Evolutionary conservation across 441 rosid species (phyloP), one percentile per base, ranked within the genome.

Genomic region (Flueggea neowawraea): DNA sequence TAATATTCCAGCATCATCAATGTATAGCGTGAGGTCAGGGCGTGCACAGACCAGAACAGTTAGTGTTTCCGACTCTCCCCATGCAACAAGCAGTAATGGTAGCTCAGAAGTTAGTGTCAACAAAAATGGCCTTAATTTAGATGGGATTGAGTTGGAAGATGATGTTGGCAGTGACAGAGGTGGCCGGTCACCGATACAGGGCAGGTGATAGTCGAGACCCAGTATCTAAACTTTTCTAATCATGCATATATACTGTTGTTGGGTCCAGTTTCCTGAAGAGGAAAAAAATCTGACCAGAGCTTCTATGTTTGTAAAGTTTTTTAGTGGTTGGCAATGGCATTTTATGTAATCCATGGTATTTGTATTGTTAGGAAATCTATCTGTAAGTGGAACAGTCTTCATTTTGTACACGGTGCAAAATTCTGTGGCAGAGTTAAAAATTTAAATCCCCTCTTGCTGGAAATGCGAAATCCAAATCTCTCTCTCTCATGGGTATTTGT

Each of bases 1-100:
- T 3, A 94, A 90, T 70, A 90, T 94, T 67, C 98, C 98, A 36
- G 98, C 96, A 67, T 93, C 98, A 16, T 93, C 96, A 65, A 85
- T 94, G 96, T 94, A 90, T 72, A 94, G 97, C 58, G 96, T 90
- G 77, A 90, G 98, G 75, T 87, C 97, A 55, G 97, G 95, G 61
- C 84, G 86, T 61, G 50, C 86, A 63, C 73, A 87, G 63, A 80
- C 85, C 75, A 78, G 88, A 72, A 84, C 92, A 2, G 33, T 83
- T 64, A 89, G 94, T 54, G 92, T 84, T 31, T 76, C 87, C 12
- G 97, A 86, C 69, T 95, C 99, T 6, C 99, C 99, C 51, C 73
- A 86, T 16, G 97, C 96, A 55, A 95, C 96, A 16, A 95, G 97
- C 81, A 95, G 99, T 73, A 95, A 91, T 71, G 97, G 91, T 51